These are phyloP conservation scores for Castanospermum australe DNA, from an alignment of 306 rosid species.

Conservation along the genomic window DNA sequence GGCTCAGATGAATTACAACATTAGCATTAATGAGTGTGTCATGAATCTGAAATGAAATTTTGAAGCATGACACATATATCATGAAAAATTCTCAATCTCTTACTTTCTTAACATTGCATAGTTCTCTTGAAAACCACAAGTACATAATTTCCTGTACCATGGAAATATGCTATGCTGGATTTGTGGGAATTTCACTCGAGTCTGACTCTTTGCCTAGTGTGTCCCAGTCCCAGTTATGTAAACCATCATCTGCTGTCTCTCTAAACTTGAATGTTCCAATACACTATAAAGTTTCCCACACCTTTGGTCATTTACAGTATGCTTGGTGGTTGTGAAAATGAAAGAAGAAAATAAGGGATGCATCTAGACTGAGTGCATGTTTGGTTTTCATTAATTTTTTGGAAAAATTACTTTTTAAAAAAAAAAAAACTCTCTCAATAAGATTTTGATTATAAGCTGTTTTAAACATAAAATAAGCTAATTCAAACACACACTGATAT, in stretches of 20 bases:
- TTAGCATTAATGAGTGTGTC: not conserved
- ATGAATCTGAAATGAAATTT: not conserved
- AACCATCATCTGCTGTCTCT: not conserved
- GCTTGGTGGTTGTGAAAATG: not conserved
- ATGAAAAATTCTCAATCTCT: not conserved
- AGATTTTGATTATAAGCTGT: too few species aligned
- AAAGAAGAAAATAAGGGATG: not conserved
- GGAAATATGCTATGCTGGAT: not conserved
- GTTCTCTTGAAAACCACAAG: not conserved
- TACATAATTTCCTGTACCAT: not conserved
- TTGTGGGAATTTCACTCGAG: not conserved
- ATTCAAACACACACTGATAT: not conserved
- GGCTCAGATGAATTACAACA: not conserved
- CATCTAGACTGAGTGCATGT: too few species aligned
- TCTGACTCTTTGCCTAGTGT: not conserved
- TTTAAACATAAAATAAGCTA: too few species aligned
- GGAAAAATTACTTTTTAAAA: too few species aligned
- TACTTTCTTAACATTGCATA: not conserved
- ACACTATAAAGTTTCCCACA: not conserved
- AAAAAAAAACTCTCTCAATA: too few species aligned
- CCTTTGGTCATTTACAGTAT: not conserved
- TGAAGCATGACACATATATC: not conserved
- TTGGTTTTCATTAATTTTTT: too few species aligned
- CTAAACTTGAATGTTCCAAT: slow-evolving; percentile 2
- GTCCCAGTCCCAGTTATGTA: slow-evolving; percentile 1